Conservation (phyloP, 345 rosid genomes). For the Cardamine resedifolia region DNA sequence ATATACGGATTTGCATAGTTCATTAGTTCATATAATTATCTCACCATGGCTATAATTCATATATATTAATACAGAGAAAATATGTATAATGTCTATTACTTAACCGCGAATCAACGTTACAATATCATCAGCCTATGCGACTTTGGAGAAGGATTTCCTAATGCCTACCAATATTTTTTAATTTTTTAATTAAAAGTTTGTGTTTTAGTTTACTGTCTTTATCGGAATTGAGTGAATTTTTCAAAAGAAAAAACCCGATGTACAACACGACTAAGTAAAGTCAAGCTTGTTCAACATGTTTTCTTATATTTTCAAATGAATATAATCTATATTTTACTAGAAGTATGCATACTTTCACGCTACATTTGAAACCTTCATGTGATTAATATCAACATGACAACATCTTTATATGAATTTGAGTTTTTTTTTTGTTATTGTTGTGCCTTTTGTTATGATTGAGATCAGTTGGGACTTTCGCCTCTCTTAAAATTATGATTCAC, state of each 20-base stretch:
- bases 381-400: background rate
- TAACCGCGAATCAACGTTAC: slow-evolving; percentile 32
- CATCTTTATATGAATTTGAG: background rate
- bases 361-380: background rate
- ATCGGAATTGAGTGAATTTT: slow-evolving; percentile 6
- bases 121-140: slow-evolving; percentile 10
- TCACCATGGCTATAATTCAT: background rate
- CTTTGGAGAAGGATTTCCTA: slow-evolving; percentile 27
- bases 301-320: background rate
- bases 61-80: background rate
- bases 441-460: background rate
- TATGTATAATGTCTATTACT: slow-evolving; percentile 31
- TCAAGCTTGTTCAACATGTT: slow-evolving; percentile 5
- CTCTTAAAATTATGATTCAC: background rate
- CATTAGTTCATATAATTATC: background rate
- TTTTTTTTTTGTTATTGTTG: background rate
- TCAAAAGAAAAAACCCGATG: background rate
- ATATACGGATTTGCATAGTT: background rate
- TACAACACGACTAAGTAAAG: slow-evolving; percentile 38
- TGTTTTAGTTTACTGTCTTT: slow-evolving; percentile 34
- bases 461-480: background rate
- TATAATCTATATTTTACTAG: background rate
- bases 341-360: background rate
- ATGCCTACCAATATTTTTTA: slow-evolving; percentile 32
- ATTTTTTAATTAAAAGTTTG: slow-evolving; percentile 29